Evolutionary conservation across 257 asterid genomes (phyloP).

Genomic region (Petunia axillaris): DNA sequence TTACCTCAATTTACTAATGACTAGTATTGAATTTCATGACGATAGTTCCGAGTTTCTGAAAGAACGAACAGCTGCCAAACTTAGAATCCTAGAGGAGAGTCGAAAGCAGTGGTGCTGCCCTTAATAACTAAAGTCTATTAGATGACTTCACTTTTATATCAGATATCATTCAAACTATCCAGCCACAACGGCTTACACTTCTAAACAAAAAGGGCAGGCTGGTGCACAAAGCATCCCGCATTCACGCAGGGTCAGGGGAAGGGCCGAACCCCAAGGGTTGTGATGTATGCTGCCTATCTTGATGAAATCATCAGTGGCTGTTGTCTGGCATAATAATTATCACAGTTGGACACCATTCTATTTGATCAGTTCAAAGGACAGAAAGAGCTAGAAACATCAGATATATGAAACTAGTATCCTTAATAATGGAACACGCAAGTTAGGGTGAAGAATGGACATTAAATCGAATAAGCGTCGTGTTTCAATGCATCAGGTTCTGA

Average conservation of each 20-base stretch:
- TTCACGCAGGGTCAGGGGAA: no score
- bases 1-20: slow-evolving; percentile 19
- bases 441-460: neutral
- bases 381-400: neutral
- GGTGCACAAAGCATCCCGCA: no score
- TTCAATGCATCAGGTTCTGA: slow-evolving; percentile 1
- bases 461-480: neutral
- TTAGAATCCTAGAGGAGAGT: neutral
- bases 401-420: neutral
- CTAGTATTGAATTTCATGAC: slow-evolving; percentile 20
- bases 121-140: neutral
- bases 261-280: no score
- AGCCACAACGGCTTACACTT: neutral
- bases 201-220: neutral
- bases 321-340: neutral
- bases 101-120: slow-evolving; percentile 10
- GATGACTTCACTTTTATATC: slow-evolving; percentile 8
- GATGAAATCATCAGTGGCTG: no score
- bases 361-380: slow-evolving; percentile 4
- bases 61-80: neutral
- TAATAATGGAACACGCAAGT: slow-evolving; percentile 3
- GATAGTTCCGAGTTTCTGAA: slow-evolving; percentile 12
- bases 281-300: no score
- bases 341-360: slow-evolving; percentile 6
- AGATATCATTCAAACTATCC: slow-evolving; percentile 1